Evolutionary conservation across 2,329 filamentous ascomycete species (phyloP).

Genomic region (Microdochium paspali): DNA sequence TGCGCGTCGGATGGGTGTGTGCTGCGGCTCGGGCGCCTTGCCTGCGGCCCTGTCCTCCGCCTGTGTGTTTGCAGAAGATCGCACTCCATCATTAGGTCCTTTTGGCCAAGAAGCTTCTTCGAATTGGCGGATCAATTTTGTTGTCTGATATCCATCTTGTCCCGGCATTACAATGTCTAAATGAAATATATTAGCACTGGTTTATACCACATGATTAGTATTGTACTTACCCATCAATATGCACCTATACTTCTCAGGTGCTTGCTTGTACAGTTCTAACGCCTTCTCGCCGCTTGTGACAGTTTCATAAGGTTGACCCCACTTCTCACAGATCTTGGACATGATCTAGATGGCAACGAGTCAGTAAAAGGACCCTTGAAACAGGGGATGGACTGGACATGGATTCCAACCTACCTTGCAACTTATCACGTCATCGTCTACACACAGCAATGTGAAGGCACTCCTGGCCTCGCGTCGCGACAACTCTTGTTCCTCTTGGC

Average conservation of each 20-base stretch:
- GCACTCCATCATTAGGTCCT: neutral
- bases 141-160: neutral
- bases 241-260: neutral
- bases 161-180: neutral
- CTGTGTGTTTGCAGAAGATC: neutral
- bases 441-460: neutral
- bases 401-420: neutral
- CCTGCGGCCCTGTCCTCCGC: neutral
- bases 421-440: neutral
- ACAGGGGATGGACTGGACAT: neutral
- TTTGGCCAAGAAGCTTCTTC: neutral
- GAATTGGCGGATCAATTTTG: neutral
- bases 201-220: no score
- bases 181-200: no score
- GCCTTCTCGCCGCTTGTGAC: neutral
- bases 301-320: neutral
- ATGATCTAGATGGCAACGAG: neutral
- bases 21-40: neutral
- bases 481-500: neutral
- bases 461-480: neutral
- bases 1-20: neutral
- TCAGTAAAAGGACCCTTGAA: neutral
- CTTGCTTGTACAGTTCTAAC: neutral
- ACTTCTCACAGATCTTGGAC: neutral
- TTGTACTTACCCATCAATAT: neutral